Evolutionary conservation across 2,329 filamentous ascomycete genomes (phyloP).

Genomic region (Byssoonygena ceratinophila): DNA sequence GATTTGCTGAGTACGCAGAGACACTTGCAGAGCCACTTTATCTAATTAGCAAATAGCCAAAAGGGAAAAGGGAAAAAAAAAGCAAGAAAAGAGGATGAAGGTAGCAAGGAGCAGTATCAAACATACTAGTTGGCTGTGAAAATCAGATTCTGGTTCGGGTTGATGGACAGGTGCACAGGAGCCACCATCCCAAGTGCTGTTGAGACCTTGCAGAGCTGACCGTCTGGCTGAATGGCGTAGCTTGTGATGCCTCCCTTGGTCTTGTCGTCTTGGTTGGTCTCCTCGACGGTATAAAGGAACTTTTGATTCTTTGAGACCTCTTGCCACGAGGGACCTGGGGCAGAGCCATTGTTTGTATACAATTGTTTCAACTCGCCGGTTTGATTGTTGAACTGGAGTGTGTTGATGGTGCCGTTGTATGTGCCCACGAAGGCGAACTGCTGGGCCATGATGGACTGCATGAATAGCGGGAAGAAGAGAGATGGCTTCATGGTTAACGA

Average conservation of each 20-base stretch:
- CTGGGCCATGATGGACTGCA: slow-evolving; percentile 6
- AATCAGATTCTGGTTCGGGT: slow-evolving; percentile 10
- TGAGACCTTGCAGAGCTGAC: slow-evolving; percentile 11
- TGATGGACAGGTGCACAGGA: slow-evolving; percentile 12
- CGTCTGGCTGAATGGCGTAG: slow-evolving; percentile 12
- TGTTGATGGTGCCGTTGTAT: slow-evolving; percentile 11
- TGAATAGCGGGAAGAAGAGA: slow-evolving; percentile 4
- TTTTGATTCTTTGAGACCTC: slow-evolving; percentile 10
- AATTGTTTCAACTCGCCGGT: slow-evolving; percentile 10
- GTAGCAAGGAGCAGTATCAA: not conserved
- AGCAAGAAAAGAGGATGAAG: not conserved
- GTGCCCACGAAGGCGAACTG: slow-evolving; percentile 11
- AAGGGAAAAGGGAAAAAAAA: not conserved
- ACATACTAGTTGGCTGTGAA: slow-evolving; percentile 16
- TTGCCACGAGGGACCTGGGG: slow-evolving; percentile 14
- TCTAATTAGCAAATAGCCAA: not conserved
- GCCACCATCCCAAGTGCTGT: slow-evolving; percentile 5
- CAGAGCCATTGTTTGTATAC: slow-evolving; percentile 3
- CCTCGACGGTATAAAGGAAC: slow-evolving; percentile 14
- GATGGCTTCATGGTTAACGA: slow-evolving; percentile 8
- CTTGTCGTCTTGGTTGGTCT: slow-evolving; percentile 4
- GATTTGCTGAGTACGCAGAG: slow-evolving; percentile 11
- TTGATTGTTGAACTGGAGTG: slow-evolving; percentile 9
- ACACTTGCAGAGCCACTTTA: slow-evolving; percentile 12
- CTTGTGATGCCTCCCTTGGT: slow-evolving; percentile 12